These are phyloP conservation scores for Drechslerella stenobrocha DNA, from an alignment of 2,329 filamentous ascomycete species.

Conservation along the genomic window DNA sequence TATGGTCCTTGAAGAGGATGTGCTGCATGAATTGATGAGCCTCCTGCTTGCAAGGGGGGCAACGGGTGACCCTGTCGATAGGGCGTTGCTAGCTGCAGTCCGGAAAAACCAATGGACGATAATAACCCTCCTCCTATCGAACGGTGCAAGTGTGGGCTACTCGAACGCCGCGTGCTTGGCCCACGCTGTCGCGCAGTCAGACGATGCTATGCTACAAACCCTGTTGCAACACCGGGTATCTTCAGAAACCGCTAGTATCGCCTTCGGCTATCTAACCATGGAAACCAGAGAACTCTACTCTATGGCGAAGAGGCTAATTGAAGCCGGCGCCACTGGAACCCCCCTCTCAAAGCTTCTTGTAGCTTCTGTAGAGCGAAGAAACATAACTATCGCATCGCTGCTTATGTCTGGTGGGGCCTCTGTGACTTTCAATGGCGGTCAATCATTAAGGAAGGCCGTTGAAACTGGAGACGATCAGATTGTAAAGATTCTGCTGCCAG, in stretches of 20 bases:
- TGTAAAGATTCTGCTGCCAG: slow-evolving; percentile 19
- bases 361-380: slow-evolving; percentile 18
- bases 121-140: slow-evolving; percentile 31
- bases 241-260: slow-evolving; percentile 19
- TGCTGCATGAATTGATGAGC: slow-evolving; percentile 35
- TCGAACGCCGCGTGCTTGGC: slow-evolving; percentile 30
- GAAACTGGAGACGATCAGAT: slow-evolving; percentile 31
- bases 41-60: slow-evolving; percentile 36
- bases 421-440: slow-evolving; percentile 22
- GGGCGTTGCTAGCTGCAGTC: slow-evolving; percentile 36
- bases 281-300: slow-evolving; percentile 37
- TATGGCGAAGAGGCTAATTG: slow-evolving; percentile 35
- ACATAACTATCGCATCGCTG: slow-evolving; percentile 26
- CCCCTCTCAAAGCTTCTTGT: slow-evolving; percentile 34
- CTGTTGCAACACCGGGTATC: slow-evolving; percentile 28
- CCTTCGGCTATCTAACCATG: slow-evolving; percentile 24
- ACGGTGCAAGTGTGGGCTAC: slow-evolving; percentile 26
- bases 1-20: slow-evolving; percentile 32
- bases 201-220: slow-evolving; percentile 44
- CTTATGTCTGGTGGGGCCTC: slow-evolving; percentile 26
- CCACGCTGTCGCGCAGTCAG: slow-evolving; percentile 29
- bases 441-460: slow-evolving; percentile 37
- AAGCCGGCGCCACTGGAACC: slow-evolving; percentile 23
- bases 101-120: slow-evolving; percentile 41
- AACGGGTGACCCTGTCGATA: slow-evolving; percentile 28